Evolutionary conservation across 495 filamentous ascomycete species (phyloP).

Genomic region (Saxophila tyrrhenica): DNA sequence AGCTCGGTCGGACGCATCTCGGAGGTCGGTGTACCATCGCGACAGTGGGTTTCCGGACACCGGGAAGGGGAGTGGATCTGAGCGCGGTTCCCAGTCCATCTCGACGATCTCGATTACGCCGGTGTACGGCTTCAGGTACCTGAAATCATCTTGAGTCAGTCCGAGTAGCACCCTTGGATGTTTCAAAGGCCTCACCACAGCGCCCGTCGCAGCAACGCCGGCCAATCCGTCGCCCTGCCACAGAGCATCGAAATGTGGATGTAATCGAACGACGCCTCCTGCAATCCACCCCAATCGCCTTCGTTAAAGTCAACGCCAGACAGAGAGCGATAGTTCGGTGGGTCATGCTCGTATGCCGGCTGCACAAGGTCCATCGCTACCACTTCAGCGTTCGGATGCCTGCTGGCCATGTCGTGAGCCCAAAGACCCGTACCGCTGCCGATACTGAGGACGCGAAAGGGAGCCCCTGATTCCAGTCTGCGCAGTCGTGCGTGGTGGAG

Average conservation of each 20-base stretch:
- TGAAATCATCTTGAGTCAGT: not conserved
- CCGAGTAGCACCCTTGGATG: not conserved
- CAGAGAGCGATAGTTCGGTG: not conserved
- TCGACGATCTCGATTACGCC: not conserved
- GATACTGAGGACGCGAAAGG: not conserved
- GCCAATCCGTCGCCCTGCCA: not conserved
- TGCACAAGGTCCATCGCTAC: not conserved
- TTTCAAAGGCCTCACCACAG: not conserved
- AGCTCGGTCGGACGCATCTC: not conserved
- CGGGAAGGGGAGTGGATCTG: not conserved
- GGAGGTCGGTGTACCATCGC: not conserved
- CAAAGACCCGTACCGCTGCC: not conserved
- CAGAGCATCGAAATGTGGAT: not conserved
- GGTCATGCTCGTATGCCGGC: not conserved
- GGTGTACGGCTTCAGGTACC: not conserved
- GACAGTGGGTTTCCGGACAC: not conserved
- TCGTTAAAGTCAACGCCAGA: not conserved
- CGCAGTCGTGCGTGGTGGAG: not conserved
- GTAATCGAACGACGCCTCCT: not conserved
- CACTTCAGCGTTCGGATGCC: not conserved
- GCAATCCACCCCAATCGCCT: not conserved
- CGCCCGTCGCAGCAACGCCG: not conserved
- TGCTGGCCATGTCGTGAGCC: not conserved
- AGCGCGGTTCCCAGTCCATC: not conserved
- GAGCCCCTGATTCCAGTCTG: not conserved